Conservation (phyloP, 352 stramenopile genomes). For the Globisporangium middletonii region DNA sequence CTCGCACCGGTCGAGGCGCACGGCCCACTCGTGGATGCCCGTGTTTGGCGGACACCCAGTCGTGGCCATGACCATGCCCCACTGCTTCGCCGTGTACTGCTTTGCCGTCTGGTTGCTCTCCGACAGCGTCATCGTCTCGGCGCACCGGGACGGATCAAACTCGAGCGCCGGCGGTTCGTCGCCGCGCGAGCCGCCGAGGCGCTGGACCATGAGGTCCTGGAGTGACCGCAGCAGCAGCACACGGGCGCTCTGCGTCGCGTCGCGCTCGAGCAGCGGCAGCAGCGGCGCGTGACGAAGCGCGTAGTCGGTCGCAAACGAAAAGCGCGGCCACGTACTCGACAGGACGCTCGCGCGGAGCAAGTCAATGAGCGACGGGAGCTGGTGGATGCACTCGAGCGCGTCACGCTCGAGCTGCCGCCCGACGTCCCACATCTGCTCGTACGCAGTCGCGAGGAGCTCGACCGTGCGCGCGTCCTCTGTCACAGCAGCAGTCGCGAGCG, state of each 20-base stretch:
- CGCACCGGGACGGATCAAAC: slow-evolving; percentile 81
- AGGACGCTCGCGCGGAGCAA: slow-evolving; percentile 66
- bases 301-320: slow-evolving; percentile 59
- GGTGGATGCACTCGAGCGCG: slow-evolving; percentile 66
- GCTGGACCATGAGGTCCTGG: slow-evolving; percentile 83
- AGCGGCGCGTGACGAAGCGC: slow-evolving; percentile 61
- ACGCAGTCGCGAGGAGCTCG: slow-evolving; percentile 52
- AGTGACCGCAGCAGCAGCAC: slow-evolving; percentile 70
- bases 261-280: slow-evolving; percentile 54
- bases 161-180: slow-evolving; percentile 77
- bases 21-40: slow-evolving; percentile 84
- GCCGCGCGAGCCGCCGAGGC: slow-evolving; percentile 59
- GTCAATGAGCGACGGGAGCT: slow-evolving; percentile 48
- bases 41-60: slow-evolving; percentile 80
- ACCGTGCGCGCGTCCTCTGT: slow-evolving; percentile 34
- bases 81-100: slow-evolving; percentile 88
- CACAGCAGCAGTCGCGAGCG: slow-evolving; percentile 16
- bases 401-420: slow-evolving; percentile 50
- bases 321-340: slow-evolving; percentile 38
- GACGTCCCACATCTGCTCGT: slow-evolving; percentile 69
- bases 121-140: slow-evolving; percentile 86
- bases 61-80: slow-evolving; percentile 87
- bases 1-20: slow-evolving; percentile 83
- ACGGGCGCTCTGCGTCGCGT: slow-evolving; percentile 33
- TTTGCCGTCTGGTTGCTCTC: slow-evolving; percentile 81